A percentile compares a stretch with the other conserved stretches of the same genome.
Evolutionary conservation across 148 eudicot species (phyloP).

Genomic region (Rheum nobile): DNA sequence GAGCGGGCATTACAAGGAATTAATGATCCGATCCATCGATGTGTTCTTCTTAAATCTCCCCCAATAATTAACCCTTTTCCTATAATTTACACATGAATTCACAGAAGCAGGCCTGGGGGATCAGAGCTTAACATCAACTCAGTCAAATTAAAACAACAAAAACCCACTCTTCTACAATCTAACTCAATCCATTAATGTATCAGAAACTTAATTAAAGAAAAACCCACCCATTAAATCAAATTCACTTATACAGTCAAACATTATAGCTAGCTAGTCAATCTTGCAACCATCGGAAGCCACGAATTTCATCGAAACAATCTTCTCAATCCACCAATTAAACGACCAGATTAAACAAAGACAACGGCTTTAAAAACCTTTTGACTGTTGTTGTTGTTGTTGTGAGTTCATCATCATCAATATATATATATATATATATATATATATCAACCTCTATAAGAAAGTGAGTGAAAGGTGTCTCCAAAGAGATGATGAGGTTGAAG

Average conservation of each 20-base stretch:
- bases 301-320: background rate
- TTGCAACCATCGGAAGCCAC: background rate
- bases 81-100: no score
- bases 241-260: background rate
- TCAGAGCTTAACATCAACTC: background rate
- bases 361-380: background rate
- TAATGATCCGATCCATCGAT: no score
- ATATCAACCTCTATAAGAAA: background rate
- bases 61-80: no score
- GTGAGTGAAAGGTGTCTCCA: background rate
- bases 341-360: background rate
- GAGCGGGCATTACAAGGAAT: no score
- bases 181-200: background rate
- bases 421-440: no score
- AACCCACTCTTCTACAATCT: conserved; percentile 1
- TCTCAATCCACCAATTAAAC: conserved; percentile 2
- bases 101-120: no score
- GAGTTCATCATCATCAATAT: background rate
- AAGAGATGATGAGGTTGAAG: background rate
- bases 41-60: no score
- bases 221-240: background rate
- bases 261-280: background rate
- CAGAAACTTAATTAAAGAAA: background rate
- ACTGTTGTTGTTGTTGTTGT: conserved; percentile 1
- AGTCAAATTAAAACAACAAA: background rate